Evolutionary conservation across 768 basidiomycete genomes (phyloP).

Genomic region (Tylopilus sp.): DNA sequence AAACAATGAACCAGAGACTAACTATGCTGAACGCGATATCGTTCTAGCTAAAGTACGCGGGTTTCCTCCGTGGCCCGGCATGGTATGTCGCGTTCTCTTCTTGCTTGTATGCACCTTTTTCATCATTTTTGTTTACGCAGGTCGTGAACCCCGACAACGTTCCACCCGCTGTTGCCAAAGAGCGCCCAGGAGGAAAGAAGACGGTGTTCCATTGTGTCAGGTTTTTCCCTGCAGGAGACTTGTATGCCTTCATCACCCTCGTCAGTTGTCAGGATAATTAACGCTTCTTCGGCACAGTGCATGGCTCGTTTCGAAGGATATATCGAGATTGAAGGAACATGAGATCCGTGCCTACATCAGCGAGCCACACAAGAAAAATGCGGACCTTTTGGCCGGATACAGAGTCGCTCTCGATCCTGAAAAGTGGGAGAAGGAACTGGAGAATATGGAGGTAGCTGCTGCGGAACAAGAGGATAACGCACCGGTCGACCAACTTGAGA

Average conservation of each 20-base stretch:
- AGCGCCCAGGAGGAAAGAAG: constrained; percentile 75
- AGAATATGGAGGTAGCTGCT: constrained; percentile 28
- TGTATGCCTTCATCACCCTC: constrained; percentile 53
- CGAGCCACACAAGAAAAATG: constrained; percentile 72
- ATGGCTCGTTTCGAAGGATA: constrained; percentile 81
- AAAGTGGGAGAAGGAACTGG: constrained; percentile 55
- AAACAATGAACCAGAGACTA: constrained; percentile 37
- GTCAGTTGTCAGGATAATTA: constrained; percentile 8
- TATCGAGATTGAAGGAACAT: constrained; percentile 69
- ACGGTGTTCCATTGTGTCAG: constrained; percentile 65
- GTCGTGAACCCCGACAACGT: constrained; percentile 73
- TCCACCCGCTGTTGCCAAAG: constrained; percentile 56
- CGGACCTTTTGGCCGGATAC: constrained; percentile 75
- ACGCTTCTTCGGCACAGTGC: constrained; percentile 47
- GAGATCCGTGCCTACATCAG: constrained; percentile 84
- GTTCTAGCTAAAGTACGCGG: constrained; percentile 94
- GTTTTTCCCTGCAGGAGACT: constrained; percentile 94
- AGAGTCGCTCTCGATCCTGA: constrained; percentile 70
- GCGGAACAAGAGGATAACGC: constrained; percentile 55
- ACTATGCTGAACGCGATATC: constrained; percentile 74
- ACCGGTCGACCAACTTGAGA: constrained; percentile 64
- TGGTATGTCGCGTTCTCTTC: constrained; percentile 56
- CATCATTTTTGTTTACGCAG: constrained; percentile 39
- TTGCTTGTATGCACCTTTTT: constrained; percentile 8
- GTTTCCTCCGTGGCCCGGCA: constrained; percentile 92